Base-by-base conservation (phyloP, 2,329 filamentous ascomycete genomes). In the Diaporthe helianthi region DNA sequence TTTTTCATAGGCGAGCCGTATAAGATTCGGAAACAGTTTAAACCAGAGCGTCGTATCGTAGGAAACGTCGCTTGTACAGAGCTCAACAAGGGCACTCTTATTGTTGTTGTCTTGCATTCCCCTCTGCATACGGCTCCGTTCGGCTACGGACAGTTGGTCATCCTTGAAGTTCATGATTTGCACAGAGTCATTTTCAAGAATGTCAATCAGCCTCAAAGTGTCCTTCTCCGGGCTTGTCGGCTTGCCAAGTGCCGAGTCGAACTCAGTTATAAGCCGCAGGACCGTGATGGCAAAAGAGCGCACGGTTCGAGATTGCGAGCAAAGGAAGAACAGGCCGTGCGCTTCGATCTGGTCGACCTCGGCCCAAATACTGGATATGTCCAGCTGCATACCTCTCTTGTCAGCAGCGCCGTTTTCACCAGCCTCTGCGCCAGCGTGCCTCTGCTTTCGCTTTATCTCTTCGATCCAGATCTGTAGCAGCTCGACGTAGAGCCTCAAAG, bases 321-420 rank as follows among this genome's bases (percentile, higher is more conserved):
- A 99, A 8, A 99, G 83, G 78, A 99, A 99, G 83, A 99, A 99
- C 3, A 99, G 81, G 0, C 96, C 97, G 77, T 98, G 96, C 0
- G 95, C 97, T 79, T 99, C 96, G 19, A 98, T 93, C 78, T 98
- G 94, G 74, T 99, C 96, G 31, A 99, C 95, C 76, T 98, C 93
- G 1, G 94, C 93, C 85, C 94, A 93, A 3, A 97, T 91, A 68
- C 91, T 92, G 0, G 94, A 97, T 38, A 97, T 82, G 79, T 98
- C 94, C 36, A 98, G 86, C 71, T 93, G 92, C 70, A 93, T 83
- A 15, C 89, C 92, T 67, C 93, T 86, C 73, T 88, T 93, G 47
- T 92, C 92, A n/a, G 86, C 80, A 13, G 82, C 82, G 49, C 83
- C 85, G 24, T 89, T 86, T 55, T 94, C 92, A 8, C 85, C 81